Evolutionary conservation across 78 protist genomes (phyloP).

Genomic region (Pelomyxa schiedti): DNA sequence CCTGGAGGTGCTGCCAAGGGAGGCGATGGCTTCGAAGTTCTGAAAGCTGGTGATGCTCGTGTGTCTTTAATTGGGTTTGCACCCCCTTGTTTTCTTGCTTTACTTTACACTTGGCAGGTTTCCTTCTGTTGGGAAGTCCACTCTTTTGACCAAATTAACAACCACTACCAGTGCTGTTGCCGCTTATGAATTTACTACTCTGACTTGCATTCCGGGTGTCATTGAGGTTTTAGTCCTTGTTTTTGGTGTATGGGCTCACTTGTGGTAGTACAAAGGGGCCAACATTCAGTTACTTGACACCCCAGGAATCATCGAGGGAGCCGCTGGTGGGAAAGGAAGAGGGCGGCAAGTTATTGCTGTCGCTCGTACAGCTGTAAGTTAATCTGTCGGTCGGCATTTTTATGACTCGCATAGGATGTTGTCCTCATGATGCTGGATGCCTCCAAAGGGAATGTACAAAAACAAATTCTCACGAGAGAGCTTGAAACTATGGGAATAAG

Average conservation of each 20-base stretch:
- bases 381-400: not conserved
- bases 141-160: slow-evolving; percentile 85
- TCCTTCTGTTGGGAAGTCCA: slow-evolving; percentile 98
- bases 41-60: slow-evolving; percentile 78
- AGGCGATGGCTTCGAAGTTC: slow-evolving; percentile 83
- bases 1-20: slow-evolving; percentile 36
- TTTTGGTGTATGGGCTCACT: no score
- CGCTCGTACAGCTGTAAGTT: slow-evolving; percentile 46
- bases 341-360: slow-evolving; percentile 88
- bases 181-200: slow-evolving; percentile 98
- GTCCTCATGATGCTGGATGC: slow-evolving; percentile 59
- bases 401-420: slow-evolving; percentile 14
- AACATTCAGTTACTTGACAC: slow-evolving; percentile 86
- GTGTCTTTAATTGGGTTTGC: slow-evolving; percentile 78
- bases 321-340: slow-evolving; percentile 96
- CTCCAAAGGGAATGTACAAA: slow-evolving; percentile 42
- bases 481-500: slow-evolving; percentile 57
- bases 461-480: slow-evolving; percentile 39
- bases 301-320: slow-evolving; percentile 99
- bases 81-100: not conserved
- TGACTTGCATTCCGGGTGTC: slow-evolving; percentile 96
- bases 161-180: slow-evolving; percentile 76
- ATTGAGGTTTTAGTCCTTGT: no score
- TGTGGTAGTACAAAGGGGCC: slow-evolving; percentile 93
- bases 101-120: slow-evolving; percentile 50